These are phyloP conservation scores for Mortierella claussenii DNA, from an alignment of 192 early-diverging fungal genomes.

Conservation along the genomic window DNA sequence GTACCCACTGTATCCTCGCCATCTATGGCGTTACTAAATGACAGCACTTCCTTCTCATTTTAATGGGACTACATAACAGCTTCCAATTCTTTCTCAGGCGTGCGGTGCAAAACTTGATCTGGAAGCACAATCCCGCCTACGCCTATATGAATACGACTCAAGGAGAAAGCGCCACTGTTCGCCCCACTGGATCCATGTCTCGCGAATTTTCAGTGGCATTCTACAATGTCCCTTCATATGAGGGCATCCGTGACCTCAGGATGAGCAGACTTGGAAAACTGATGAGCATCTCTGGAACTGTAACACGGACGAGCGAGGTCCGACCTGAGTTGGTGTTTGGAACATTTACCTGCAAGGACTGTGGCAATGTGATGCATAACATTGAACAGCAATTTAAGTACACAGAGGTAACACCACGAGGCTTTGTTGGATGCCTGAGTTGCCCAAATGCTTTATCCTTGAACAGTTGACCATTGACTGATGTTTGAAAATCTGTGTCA, in stretches of 20 bases:
- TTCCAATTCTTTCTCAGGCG: slow-evolving; percentile 80
- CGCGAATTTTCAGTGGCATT: slow-evolving; percentile 84
- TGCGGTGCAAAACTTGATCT: slow-evolving; percentile 85
- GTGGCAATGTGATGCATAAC: slow-evolving; percentile 78
- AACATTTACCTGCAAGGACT: slow-evolving; percentile 91
- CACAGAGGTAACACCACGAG: slow-evolving; percentile 72
- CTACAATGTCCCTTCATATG: slow-evolving; percentile 66
- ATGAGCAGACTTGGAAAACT: slow-evolving; percentile 87
- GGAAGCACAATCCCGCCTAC: slow-evolving; percentile 74
- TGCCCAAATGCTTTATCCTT: too few relatives aligned
- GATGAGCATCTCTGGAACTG: slow-evolving; percentile 87
- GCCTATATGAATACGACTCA: slow-evolving; percentile 57
- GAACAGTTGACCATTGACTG: too few relatives aligned
- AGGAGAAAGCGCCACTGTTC: slow-evolving; percentile 37
- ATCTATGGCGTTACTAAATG: too few relatives aligned
- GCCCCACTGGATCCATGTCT: slow-evolving; percentile 56
- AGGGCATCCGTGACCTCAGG: slow-evolving; percentile 85
- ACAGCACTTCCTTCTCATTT: neutral
- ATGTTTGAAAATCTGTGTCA: too few relatives aligned
- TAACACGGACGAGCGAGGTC: slow-evolving; percentile 97
- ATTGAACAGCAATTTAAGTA: slow-evolving; percentile 98
- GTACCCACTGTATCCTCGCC: too few relatives aligned
- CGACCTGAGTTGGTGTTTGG: slow-evolving; percentile 94
- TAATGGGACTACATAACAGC: slow-evolving; percentile 1
- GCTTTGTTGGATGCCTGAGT: too few relatives aligned